phyloP scores from a whole-genome alignment of 768 basidiomycete species.

The Piloderma croceum region DNA sequence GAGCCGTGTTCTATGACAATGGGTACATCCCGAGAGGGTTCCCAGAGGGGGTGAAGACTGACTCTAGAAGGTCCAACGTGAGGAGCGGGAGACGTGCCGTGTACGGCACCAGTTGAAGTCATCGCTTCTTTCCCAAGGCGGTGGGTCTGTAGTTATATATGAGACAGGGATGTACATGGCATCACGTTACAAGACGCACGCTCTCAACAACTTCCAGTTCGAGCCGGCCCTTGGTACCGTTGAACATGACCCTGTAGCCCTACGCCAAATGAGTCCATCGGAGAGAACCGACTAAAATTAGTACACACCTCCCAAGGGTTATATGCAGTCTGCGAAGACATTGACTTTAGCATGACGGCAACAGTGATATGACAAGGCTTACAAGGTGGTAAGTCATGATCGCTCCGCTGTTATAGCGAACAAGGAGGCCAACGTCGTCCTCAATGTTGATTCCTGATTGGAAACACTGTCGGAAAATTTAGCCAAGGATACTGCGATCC shows the following conservation, averaged over 20 bases:
- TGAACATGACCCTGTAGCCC: slow-evolving; percentile 49
- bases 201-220: slow-evolving; percentile 49
- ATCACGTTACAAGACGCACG: too few relatives aligned
- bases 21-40: slow-evolving; percentile 36
- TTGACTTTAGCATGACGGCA: not conserved
- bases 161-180: too few relatives aligned
- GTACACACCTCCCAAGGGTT: slow-evolving; percentile 37
- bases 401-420: slow-evolving; percentile 40
- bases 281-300: not conserved
- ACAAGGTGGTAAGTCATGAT: slow-evolving; percentile 51
- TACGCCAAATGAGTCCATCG: too few relatives aligned
- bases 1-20: slow-evolving; percentile 36
- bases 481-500: not conserved
- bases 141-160: too few relatives aligned
- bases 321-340: slow-evolving; percentile 30
- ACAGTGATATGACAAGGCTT: too few relatives aligned
- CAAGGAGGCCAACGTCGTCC: slow-evolving; percentile 47
- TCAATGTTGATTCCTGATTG: slow-evolving; percentile 41
- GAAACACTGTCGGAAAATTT: slow-evolving; percentile 28
- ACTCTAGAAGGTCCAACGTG: slow-evolving; percentile 39
- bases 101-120: slow-evolving; percentile 31
- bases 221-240: slow-evolving; percentile 45
- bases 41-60: slow-evolving; percentile 41
- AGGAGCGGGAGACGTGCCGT: slow-evolving; percentile 33
- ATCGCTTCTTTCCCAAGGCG: slow-evolving; percentile 26